Conservation (phyloP, 208 protist genomes). For the Trypanosoma rangeli region DNA sequence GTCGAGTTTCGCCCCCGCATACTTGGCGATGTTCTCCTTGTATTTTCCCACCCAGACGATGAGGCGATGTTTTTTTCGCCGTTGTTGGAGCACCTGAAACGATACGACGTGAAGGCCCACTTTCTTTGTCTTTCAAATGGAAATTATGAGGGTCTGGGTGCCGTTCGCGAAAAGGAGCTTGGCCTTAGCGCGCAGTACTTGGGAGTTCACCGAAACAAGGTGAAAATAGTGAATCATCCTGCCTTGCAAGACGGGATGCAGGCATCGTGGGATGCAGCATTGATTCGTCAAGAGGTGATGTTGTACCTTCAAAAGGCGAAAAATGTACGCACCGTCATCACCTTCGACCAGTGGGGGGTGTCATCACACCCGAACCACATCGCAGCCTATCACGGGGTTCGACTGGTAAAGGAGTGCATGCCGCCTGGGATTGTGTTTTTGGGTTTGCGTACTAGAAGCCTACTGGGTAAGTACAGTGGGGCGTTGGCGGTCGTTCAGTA, state of each 20-base stretch:
- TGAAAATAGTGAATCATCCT: conserved; percentile 81
- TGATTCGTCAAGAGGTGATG: conserved; percentile 60
- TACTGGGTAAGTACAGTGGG: conserved; percentile 74
- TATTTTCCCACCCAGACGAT: conserved; percentile 92
- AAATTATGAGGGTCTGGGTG: conserved; percentile 77
- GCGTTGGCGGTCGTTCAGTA: conserved; percentile 13
- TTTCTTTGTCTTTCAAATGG: conserved; percentile 96
- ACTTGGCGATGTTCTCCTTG: conserved; percentile 82
- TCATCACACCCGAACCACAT: conserved; percentile 96
- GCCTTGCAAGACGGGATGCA: conserved; percentile 89
- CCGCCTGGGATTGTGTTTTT: conserved; percentile 75
- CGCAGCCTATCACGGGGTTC: conserved; percentile 83
- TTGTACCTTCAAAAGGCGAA: conserved; percentile 57
- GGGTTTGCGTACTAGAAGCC: conserved; percentile 51
- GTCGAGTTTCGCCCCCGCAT: conserved; percentile 26
- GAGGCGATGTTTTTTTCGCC: conserved; percentile 93
- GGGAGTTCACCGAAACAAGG: conserved; percentile 42
- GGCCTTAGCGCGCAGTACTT: conserved; percentile 74
- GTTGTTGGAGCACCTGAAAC: conserved; percentile 50
- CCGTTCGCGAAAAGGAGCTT: conserved; percentile 86
- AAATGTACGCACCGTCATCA: conserved; percentile 87
- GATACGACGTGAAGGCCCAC: conserved; percentile 45
- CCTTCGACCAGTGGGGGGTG: conserved; percentile 95
- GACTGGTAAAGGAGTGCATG: conserved; percentile 53
- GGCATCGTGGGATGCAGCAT: conserved; percentile 50